phyloP scores from a whole-genome alignment of 495 filamentous ascomycete genomes.

The Hypoxylon fuscum region DNA sequence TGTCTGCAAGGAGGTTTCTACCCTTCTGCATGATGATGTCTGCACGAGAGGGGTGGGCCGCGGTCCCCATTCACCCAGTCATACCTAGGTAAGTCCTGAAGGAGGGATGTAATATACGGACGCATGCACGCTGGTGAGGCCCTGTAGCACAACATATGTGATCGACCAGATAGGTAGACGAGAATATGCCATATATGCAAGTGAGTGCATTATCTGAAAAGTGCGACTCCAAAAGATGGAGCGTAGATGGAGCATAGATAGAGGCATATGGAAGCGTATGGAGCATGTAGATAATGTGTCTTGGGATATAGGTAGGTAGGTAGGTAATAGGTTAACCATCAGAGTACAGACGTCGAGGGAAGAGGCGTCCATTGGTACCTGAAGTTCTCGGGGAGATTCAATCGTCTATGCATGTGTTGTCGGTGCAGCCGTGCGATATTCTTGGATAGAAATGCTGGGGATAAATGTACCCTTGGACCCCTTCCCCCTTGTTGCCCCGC shows the following conservation, averaged over 20 bases:
- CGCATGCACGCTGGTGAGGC: slow-evolving; percentile 25
- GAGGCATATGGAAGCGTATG: too few species aligned
- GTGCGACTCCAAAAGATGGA: too few species aligned
- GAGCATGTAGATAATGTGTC: slow-evolving; percentile 30
- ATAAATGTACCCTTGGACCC: slow-evolving; percentile 9
- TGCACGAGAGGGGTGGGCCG: slow-evolving; percentile 28
- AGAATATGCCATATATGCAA: slow-evolving; percentile 30
- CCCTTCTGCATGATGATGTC: slow-evolving; percentile 41
- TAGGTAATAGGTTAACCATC: slow-evolving; percentile 18
- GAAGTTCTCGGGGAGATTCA: slow-evolving; percentile 26
- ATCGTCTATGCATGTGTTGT: slow-evolving; percentile 34
- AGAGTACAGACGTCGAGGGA: slow-evolving; percentile 14
- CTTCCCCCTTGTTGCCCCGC: slow-evolving; percentile 36
- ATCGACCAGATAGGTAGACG: slow-evolving; percentile 36
- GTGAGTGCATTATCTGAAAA: slow-evolving; percentile 40
- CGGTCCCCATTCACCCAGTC: slow-evolving; percentile 13
- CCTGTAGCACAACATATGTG: slow-evolving; percentile 34
- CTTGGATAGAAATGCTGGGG: slow-evolving; percentile 27
- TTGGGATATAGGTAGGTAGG: slow-evolving; percentile 33
- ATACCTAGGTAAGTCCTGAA: slow-evolving; percentile 31
- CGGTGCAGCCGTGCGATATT: slow-evolving; percentile 26
- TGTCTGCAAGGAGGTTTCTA: slow-evolving; percentile 35
- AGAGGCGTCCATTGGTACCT: slow-evolving; percentile 32
- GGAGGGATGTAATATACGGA: slow-evolving; percentile 25
- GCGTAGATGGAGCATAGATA: too few species aligned